A percentile compares a stretch with the other conserved stretches of the same genome.
phyloP scores from a whole-genome alignment of 805 yeast genomes.

The Ascoidea tarda region DNA sequence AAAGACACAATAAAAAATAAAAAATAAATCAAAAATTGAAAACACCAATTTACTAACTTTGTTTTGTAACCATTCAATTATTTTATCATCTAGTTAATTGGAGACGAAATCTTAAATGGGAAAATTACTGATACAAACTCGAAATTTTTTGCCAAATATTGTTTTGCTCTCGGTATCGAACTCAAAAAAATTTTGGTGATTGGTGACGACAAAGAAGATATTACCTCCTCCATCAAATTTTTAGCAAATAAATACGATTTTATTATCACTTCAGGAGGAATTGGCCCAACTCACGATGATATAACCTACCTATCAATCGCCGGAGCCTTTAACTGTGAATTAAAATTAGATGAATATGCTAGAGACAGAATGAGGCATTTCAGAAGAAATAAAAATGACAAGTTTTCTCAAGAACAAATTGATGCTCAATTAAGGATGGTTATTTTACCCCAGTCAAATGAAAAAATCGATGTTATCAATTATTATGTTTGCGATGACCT shows the following conservation, averaged over 20 bases:
- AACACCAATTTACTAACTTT: too few species aligned
- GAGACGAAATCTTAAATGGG: constrained; percentile 82
- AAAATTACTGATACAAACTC: constrained; percentile 76
- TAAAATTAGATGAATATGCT: constrained; percentile 40
- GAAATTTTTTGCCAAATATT: constrained; percentile 49
- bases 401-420: constrained; percentile 28
- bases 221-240: constrained; percentile 35
- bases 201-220: constrained; percentile 64
- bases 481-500: constrained; percentile 34
- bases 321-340: constrained; percentile 37
- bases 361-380: constrained; percentile 43
- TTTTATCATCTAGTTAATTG: constrained; percentile 27
- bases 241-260: constrained; percentile 44
- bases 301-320: constrained; percentile 72
- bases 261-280: constrained; percentile 46
- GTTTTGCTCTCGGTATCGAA: constrained; percentile 56
- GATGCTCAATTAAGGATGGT: constrained; percentile 71
- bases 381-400: constrained; percentile 22
- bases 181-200: constrained; percentile 55
- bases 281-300: constrained; percentile 89
- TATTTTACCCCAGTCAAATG: constrained; percentile 35
- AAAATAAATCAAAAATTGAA: too few species aligned
- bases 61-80: too few species aligned
- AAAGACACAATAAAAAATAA: too few species aligned
- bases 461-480: constrained; percentile 28